Base-by-base conservation (phyloP, 805 yeast genomes). In the Yamadazyma endophytica region DNA sequence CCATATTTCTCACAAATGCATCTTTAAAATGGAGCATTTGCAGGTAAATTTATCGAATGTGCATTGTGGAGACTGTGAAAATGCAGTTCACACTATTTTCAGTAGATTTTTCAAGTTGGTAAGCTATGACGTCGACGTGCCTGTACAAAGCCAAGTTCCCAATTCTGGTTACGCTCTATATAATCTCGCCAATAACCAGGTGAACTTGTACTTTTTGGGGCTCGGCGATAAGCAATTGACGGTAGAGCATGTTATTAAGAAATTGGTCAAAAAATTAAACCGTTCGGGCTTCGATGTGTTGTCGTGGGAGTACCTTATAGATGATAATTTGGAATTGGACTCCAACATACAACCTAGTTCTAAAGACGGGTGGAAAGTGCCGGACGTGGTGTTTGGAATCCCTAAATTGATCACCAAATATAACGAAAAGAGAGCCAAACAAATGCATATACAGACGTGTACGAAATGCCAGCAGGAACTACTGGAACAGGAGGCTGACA, bases 51-150 rank as follows among this genome's bases (percentile, higher is more conserved):
- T 76, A 22, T 59, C 56, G 3, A 77, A 79, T 39, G 60, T 77
- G 22, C 83, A 77, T 46, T 78, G 84, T 45, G 57, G 55, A 3
- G 70, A 69, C 22, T 78, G 84, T 44, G 71, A 66, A 37, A 40
- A 40, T 3, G 49, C 64, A 9, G 58, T 77, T 13, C 40, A 31
- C 17, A 32, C 29, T n/a, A 32, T 32, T 1, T 12, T 40, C 6
- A 13, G 34, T 2, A 14, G 22, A 9, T 33, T 15, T 26, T 36
- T 32, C 24, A 22, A 5, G 17, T 28, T 32, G 13, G 26, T 20
- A 4, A 17, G 21, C 5, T 31, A 11, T n/a, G 11, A 24, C 12
- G 37, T 19, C 2, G 24, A 19, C 3, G 9, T 27, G 7, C 15
- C 16, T 17, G 7, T n/a, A n/a, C n/a, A n/a, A n/a, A n/a, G 26